Conservation (phyloP, 1,139 yeast genomes). For the Hemisphaericaspora subhashii region DNA sequence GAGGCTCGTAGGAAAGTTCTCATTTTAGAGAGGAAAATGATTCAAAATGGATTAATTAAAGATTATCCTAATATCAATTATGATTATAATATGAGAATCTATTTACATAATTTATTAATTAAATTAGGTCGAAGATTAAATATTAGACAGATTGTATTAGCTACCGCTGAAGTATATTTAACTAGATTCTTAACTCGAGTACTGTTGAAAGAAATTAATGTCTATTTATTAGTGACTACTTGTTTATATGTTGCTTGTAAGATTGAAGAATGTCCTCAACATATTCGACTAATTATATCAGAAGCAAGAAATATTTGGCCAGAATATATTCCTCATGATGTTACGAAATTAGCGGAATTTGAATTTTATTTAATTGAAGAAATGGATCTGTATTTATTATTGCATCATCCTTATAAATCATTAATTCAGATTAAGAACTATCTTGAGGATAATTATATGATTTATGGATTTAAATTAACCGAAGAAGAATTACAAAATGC, state of each 20-base stretch:
- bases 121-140: conserved; percentile 76
- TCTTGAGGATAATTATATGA: conserved; percentile 25
- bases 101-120: conserved; percentile 65
- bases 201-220: conserved; percentile 76
- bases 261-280: conserved; percentile 94
- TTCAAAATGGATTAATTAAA: conserved; percentile 47
- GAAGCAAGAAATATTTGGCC: conserved; percentile 96
- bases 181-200: conserved; percentile 73
- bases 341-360: conserved; percentile 91
- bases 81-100: conserved; percentile 66
- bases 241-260: conserved; percentile 89
- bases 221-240: conserved; percentile 78
- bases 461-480: conserved; percentile 41
- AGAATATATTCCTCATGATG: conserved; percentile 87
- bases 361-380: conserved; percentile 93
- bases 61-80: conserved; percentile 48
- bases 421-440: conserved; percentile 60
- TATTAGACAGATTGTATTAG: conserved; percentile 77
- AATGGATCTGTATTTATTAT: conserved; percentile 72
- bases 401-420: conserved; percentile 88
- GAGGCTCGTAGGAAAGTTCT: conserved; percentile 42
- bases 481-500: conserved; percentile 79
- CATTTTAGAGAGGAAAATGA: conserved; percentile 44
- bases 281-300: conserved; percentile 74
- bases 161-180: conserved; percentile 85